Conservation (phyloP, 140 eudicot species). For the Flaveria floridana region DNA sequence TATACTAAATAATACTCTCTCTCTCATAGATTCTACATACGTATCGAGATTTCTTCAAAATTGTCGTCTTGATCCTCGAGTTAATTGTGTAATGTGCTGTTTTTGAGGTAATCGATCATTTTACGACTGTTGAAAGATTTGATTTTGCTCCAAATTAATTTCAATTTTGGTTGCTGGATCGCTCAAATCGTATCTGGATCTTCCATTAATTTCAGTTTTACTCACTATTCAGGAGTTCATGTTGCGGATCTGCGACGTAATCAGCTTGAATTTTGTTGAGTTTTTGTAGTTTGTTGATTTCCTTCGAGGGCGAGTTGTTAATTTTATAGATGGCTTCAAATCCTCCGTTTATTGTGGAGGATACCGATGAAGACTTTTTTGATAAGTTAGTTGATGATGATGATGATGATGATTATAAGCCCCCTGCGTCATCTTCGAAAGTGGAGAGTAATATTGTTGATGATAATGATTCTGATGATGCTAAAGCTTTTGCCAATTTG, state of each 20-base stretch:
- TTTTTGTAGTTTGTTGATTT: conserved; percentile 21
- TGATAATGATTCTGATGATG: conserved; percentile 67
- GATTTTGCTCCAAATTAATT: conserved; percentile 24
- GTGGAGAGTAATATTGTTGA: conserved; percentile 25
- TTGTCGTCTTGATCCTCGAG: conserved; percentile 22
- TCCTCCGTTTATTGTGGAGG: conserved; percentile 94
- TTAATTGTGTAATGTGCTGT: conserved; percentile 21
- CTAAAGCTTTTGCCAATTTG: conserved; percentile 71
- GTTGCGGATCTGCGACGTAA: conserved; percentile 30
- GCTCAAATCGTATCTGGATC: conserved; percentile 45
- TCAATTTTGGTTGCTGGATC: conserved; percentile 27
- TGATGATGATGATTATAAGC: conserved; percentile 68
- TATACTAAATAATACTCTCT: conserved; percentile 17
- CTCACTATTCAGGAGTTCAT: conserved; percentile 22
- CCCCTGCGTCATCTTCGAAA: conserved; percentile 20
- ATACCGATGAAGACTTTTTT: conserved; percentile 92
- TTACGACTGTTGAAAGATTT: conserved; percentile 1
- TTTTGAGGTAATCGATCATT: conserved; percentile 14
- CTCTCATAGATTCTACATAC: conserved; percentile 22
- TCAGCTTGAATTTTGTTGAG: conserved; percentile 34
- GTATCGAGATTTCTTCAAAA: conserved; percentile 18
- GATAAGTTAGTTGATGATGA: conserved; percentile 88
- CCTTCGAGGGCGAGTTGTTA: conserved; percentile 27
- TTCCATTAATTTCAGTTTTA: conserved; percentile 26
- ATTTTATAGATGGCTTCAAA: conserved; percentile 44